Evolutionary conservation across 2,329 filamentous ascomycete species (phyloP).

Genomic region (Bipolaris gigantea): DNA sequence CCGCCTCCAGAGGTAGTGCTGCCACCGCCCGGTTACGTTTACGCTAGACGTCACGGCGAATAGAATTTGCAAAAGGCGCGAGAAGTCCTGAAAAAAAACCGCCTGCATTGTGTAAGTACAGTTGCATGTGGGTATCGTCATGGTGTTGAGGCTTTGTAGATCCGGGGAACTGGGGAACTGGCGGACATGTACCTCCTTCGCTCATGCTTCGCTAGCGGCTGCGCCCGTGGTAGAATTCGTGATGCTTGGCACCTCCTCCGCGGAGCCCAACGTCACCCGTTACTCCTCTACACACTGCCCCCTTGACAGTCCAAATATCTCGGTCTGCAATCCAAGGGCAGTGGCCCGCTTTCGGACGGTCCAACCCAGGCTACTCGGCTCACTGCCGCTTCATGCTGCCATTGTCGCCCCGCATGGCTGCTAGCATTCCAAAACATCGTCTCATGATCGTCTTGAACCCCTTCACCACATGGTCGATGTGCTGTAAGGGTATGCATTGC

Average conservation of each 20-base stretch:
- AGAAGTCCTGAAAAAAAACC: not conserved
- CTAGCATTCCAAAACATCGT: not conserved
- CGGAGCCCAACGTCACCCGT: constrained; percentile 12
- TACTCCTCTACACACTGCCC: not conserved
- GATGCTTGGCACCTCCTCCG: constrained; percentile 11
- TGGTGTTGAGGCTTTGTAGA: constrained; percentile 13
- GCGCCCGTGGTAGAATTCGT: constrained; percentile 13
- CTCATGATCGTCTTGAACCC: not conserved
- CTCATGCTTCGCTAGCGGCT: constrained; percentile 11
- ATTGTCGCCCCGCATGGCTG: not conserved
- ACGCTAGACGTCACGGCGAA: constrained; percentile 22
- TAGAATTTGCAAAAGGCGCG: not conserved
- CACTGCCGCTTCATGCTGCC: not conserved
- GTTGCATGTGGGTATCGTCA: not conserved
- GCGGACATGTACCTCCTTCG: constrained; percentile 8
- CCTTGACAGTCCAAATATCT: not conserved
- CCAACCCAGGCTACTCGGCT: not conserved
- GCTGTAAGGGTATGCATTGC: not conserved
- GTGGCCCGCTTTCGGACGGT: not conserved
- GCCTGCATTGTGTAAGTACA: not conserved
- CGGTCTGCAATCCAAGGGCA: not conserved
- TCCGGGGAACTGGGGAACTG: constrained; percentile 7
- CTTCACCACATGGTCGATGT: not conserved
- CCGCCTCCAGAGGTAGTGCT: constrained; percentile 15
- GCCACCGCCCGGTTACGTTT: constrained; percentile 9